These are phyloP conservation scores for Echinochloa phyllopogon DNA, from an alignment of 176 grass and related monocot species.

Conservation along the genomic window DNA sequence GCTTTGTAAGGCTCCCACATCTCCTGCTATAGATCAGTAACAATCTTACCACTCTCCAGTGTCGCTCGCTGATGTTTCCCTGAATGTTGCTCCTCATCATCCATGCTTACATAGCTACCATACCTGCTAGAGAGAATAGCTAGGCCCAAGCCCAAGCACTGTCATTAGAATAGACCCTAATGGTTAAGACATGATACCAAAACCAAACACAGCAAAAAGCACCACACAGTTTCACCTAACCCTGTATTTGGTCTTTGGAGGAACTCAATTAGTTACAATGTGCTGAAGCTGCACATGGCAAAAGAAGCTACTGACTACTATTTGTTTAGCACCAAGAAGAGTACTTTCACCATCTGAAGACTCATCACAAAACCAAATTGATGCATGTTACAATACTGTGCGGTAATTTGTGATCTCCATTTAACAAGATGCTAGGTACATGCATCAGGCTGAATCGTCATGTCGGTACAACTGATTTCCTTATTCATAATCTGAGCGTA, in stretches of 20 bases:
- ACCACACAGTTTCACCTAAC: background rate
- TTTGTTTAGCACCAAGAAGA: background rate
- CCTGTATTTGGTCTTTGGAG: conserved; percentile 4
- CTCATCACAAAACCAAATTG: background rate
- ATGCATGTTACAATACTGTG: background rate
- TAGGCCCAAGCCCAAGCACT: background rate
- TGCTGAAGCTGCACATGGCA: no score
- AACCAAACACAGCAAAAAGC: background rate
- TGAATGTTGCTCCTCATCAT: background rate
- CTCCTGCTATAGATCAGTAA: background rate
- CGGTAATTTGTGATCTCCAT: background rate
- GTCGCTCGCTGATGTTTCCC: background rate
- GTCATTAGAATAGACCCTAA: background rate
- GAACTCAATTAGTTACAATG: background rate
- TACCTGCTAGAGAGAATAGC: background rate
- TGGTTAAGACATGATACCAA: background rate
- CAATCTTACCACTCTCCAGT: background rate
- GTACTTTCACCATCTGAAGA: background rate
- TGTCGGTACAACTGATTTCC: no score
- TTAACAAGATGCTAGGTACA: background rate
- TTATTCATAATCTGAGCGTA: no score
- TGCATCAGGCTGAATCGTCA: no score
- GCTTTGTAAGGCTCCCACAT: background rate
- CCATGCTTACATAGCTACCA: background rate
- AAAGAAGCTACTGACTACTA: no score